Evolutionary conservation across 805 yeast genomes (phyloP).

Genomic region (Ogataea kodamae): DNA sequence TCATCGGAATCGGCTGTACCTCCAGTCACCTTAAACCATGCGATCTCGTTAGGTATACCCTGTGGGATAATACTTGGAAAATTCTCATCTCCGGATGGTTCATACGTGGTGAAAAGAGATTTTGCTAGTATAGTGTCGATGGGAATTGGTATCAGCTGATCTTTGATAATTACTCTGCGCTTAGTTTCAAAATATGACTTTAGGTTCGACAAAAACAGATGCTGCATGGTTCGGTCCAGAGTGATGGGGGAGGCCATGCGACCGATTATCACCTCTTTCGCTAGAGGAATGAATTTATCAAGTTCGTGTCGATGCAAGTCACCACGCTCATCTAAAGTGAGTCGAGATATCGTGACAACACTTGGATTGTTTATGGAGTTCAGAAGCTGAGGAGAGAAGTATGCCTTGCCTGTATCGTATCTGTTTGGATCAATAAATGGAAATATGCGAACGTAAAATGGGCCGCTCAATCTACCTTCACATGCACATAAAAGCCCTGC

Average conservation of each 20-base stretch:
- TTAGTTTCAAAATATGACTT: constrained; percentile 57
- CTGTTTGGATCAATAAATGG: constrained; percentile 64
- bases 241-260: constrained; percentile 69
- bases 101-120: constrained; percentile 44
- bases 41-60: constrained; percentile 67
- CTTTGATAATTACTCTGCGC: constrained; percentile 55
- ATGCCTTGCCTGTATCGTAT: constrained; percentile 38
- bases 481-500: constrained; percentile 20
- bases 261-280: constrained; percentile 61
- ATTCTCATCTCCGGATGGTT: constrained; percentile 15
- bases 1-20: constrained; percentile 35
- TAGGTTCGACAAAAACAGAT: constrained; percentile 56
- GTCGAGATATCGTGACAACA: constrained; percentile 16
- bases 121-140: constrained; percentile 67
- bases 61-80: constrained; percentile 45
- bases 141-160: constrained; percentile 73
- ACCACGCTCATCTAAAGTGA: constrained; percentile 22
- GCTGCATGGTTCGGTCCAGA: constrained; percentile 59
- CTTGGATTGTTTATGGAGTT: constrained; percentile 43
- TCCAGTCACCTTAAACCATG: constrained; percentile 77
- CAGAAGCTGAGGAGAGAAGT: constrained; percentile 61
- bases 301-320: constrained; percentile 22
- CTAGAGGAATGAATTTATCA: constrained; percentile 39
- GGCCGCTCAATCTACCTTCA: constrained; percentile 6
- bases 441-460: constrained; percentile 40